phyloP scores from a whole-genome alignment of 257 asterid species.

The Gentiana dahurica region DNA sequence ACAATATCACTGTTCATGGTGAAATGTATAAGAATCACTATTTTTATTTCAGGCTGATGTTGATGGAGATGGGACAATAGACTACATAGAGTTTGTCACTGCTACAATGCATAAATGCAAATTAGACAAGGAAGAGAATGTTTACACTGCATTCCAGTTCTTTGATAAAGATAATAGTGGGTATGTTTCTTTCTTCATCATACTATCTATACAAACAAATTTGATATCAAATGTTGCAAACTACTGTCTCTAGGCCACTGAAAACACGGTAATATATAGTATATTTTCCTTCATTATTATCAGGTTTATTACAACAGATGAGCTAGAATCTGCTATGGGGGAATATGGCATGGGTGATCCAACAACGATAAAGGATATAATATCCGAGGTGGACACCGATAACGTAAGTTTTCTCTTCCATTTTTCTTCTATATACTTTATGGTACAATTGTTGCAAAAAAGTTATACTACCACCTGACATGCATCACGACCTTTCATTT shows the following conservation, averaged over 20 bases:
- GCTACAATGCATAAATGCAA: slow-evolving; percentile 93
- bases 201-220: neutral
- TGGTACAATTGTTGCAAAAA: too few relatives aligned
- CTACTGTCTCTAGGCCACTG: too few relatives aligned
- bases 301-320: slow-evolving; percentile 82
- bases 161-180: slow-evolving; percentile 86
- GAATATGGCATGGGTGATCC: slow-evolving; percentile 70
- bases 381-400: slow-evolving; percentile 80
- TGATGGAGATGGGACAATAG: slow-evolving; percentile 87
- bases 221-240: slow-evolving; percentile 1
- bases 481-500: too few relatives aligned
- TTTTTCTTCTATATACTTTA: neutral
- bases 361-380: slow-evolving; percentile 55
- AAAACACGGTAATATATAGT: neutral
- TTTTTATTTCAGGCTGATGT: slow-evolving; percentile 61
- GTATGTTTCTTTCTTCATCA: slow-evolving; percentile 21
- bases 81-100: slow-evolving; percentile 75
- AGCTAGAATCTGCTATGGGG: slow-evolving; percentile 74
- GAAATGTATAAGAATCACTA: neutral
- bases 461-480: too few relatives aligned
- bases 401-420: slow-evolving; percentile 35
- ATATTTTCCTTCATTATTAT: neutral
- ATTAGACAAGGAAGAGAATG: slow-evolving; percentile 72
- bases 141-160: slow-evolving; percentile 64
- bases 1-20: too few relatives aligned